Base-by-base conservation (phyloP, 1,139 yeast species). In the Taphrina flavorubra region DNA sequence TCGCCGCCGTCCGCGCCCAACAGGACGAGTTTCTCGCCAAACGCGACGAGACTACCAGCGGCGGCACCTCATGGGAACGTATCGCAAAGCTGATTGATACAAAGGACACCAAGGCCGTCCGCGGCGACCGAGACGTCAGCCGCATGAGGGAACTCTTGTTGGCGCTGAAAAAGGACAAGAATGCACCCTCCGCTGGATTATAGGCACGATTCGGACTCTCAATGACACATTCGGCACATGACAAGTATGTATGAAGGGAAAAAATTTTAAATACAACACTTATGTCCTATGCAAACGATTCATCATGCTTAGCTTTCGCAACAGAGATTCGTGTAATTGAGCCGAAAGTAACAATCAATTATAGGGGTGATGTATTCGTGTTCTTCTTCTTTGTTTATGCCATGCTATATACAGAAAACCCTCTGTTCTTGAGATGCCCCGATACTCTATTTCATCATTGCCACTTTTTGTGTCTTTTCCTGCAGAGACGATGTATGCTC, bases 21-120 rank as follows among this genome's bases (percentile, higher is more conserved):
- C 90, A 87, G 73, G 76, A 76, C 72, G 85, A 84, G 70, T 92
- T 88, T 76, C 78, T 90, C 71, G 86, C 84, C 70, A 87, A 89
- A 76, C 87, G 96, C 76, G 97, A 92, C 76, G 85, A 84, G 51
- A 90, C 89, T 77, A 87, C 89, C 76, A 78, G 82, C 42, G 86
- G 86, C 71, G 81, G 82, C 44, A 88, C 96, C 44, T 87, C 92
- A 71, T 95, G 99, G 99, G 96, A 92, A 75, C 85, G 97, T 75
- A 91, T 83, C 56, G 77, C 81, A 61, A 83, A 84, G 73, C 78
- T 86, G 70, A 80, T 86, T 70, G 86, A 85, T 60, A 74, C 77
- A 47, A 76, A 81, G 2, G 83, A 81, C 71, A 78, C 76, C 71
- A 77, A 82, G 11, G 78, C 81, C 51, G 78, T 77, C 69, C 81